Evolutionary conservation across 345 rosid genomes (phyloP).

Genomic region (Eucalyptus sp.): DNA sequence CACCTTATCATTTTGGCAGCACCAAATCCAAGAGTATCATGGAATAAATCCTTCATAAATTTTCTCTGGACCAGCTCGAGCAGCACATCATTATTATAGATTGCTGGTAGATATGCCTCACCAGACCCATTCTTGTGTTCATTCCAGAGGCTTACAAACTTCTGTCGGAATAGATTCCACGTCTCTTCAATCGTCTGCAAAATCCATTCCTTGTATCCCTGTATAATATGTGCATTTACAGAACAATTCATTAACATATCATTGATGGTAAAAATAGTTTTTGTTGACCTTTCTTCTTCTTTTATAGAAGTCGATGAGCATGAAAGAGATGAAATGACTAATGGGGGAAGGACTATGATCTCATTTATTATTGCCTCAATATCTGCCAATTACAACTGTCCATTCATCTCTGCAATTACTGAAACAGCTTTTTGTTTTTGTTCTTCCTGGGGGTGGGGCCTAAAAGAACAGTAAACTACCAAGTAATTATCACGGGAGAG

Average conservation of each 20-base stretch:
- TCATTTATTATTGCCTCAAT: background rate
- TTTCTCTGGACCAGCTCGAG: constrained; percentile 49
- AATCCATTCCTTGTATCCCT: constrained; percentile 77
- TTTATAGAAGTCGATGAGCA: background rate
- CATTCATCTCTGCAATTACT: background rate
- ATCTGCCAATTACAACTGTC: background rate
- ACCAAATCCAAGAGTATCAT: constrained; percentile 86
- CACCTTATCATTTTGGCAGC: constrained; percentile 97
- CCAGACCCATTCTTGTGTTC: constrained; percentile 71
- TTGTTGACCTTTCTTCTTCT: background rate
- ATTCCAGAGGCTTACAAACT: constrained; percentile 64
- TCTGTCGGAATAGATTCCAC: constrained; percentile 59
- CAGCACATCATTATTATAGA: constrained; percentile 58
- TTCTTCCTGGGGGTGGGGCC: background rate
- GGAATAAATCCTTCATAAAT: constrained; percentile 58
- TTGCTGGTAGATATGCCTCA: constrained; percentile 77
- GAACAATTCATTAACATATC: background rate
- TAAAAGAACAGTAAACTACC: background rate
- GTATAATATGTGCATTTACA: background rate
- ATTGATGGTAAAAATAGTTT: background rate
- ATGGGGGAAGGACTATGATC: background rate
- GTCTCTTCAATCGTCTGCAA: constrained; percentile 57
- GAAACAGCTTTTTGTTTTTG: background rate
- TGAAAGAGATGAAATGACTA: background rate
- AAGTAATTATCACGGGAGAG: background rate